Base-by-base conservation (phyloP, 2,329 filamentous ascomycete species). In the Cladosporium cucumerinum region DNA sequence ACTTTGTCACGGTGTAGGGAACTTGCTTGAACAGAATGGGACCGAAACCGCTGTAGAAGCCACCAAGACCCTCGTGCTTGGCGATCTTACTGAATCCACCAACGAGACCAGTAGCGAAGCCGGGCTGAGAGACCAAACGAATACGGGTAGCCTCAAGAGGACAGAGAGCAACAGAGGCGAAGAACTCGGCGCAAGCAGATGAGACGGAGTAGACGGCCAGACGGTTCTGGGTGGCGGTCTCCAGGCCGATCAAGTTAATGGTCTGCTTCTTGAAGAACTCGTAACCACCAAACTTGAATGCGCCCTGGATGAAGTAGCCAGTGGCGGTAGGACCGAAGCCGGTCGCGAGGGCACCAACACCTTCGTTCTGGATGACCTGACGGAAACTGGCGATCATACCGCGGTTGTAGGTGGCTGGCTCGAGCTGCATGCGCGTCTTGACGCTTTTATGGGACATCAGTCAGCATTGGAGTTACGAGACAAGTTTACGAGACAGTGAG, bases 241-340 rank as follows among this genome's bases (percentile, higher is more conserved):
- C 90, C 78, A 88, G 88, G 76, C 92, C 92, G 75, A 96, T 81
- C 69, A 84, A 68, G 84, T 92, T 89, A 81, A 96, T 95, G 77
- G 84, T 87, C 82, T 95, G 90, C 84, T 93, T 87, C 89, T 96
- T 96, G 90, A 96, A 96, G 83, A 96, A 89, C 84, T 96, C 92
- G 82, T 96, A 96, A 79, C 92, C 92, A 80, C 92, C 92, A 80
- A 95, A 95, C 84, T 96, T 96, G 86, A 95, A 88, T 74, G 91
- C 90, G 78, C 92, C 92, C 84, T 96, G 92, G 74, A 96, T 88
- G 89, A 96, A 96, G 85, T 96, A 96, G 80, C 92, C 92, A 71
- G 92, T 90, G 72, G 88, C 88, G 77, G 92, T 96, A 75, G 92
- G 92, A 72, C 92, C 92, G 79, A 88, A 86, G 81, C 92, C 92